These are phyloP conservation scores for Penicillium macrosclerotiorum DNA, from an alignment of 495 filamentous ascomycete species.

Conservation along the genomic window DNA sequence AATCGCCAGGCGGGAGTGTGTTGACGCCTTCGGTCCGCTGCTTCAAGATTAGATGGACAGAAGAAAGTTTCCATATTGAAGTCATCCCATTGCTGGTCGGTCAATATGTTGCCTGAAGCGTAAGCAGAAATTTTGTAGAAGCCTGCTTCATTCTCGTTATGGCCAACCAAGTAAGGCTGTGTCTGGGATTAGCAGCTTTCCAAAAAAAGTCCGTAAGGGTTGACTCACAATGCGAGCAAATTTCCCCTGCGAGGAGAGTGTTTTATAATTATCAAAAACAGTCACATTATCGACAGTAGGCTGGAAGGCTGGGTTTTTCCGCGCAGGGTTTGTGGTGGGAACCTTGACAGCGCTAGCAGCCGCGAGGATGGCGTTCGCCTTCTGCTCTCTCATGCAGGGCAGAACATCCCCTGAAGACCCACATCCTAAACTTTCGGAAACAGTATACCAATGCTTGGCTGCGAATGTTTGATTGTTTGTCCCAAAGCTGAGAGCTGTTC, in stretches of 20 bases:
- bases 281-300: constrained; percentile 45
- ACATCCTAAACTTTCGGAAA: constrained; percentile 41
- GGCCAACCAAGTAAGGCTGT: constrained; percentile 43
- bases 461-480: constrained; percentile 27
- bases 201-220: background rate
- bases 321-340: constrained; percentile 16
- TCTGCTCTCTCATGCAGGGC: constrained; percentile 43
- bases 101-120: constrained; percentile 17
- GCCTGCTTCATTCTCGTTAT: constrained; percentile 46
- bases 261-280: constrained; percentile 48
- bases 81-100: constrained; percentile 30
- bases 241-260: constrained; percentile 26
- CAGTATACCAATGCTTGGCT: constrained; percentile 34
- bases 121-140: constrained; percentile 37
- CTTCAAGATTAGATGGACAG: constrained; percentile 38
- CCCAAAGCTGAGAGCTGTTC: constrained; percentile 47
- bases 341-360: constrained; percentile 27
- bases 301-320: constrained; percentile 38
- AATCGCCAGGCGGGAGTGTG: constrained; percentile 49
- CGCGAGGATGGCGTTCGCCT: constrained; percentile 29
- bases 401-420: constrained; percentile 23
- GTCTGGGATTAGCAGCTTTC: background rate
- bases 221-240: constrained; percentile 32
- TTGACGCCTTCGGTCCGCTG: constrained; percentile 26
- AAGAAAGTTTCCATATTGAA: constrained; percentile 46